phyloP scores from a whole-genome alignment of 495 filamentous ascomycete genomes.

The Lasiosphaeria hispida region DNA sequence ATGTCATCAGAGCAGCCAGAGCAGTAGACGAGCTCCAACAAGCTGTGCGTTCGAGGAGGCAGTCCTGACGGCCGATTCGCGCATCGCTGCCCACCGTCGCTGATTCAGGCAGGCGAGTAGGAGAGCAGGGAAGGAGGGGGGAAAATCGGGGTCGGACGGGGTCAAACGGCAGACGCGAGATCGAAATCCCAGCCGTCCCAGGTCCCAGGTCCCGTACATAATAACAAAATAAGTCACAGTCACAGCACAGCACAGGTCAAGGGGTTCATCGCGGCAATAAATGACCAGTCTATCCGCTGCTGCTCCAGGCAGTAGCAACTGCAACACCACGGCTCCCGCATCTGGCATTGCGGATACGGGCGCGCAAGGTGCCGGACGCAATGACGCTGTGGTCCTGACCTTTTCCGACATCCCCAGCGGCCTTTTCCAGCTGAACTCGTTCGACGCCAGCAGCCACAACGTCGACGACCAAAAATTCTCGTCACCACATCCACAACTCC shows the following conservation, averaged over 20 bases:
- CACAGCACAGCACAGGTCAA: too few relatives aligned
- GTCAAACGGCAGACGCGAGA: neutral
- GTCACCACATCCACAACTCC: conserved; percentile 1
- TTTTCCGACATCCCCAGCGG: conserved; percentile 43
- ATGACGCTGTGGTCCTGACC: conserved; percentile 32
- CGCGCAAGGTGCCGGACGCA: conserved; percentile 24
- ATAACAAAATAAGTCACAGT: too few relatives aligned
- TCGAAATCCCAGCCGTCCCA: neutral
- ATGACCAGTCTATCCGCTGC: conserved; percentile 30
- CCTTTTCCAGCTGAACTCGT: conserved; percentile 35
- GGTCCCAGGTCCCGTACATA: neutral
- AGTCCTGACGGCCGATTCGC: neutral
- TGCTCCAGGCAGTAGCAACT: conserved; percentile 30
- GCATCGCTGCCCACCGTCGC: neutral
- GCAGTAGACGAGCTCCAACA: conserved; percentile 2
- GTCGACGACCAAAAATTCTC: conserved; percentile 16
- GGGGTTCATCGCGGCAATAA: conserved; percentile 15
- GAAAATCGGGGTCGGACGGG: too few relatives aligned
- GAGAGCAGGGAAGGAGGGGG: too few relatives aligned
- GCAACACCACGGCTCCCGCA: conserved; percentile 8
- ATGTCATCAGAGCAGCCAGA: conserved; percentile 13
- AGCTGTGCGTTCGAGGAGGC: conserved; percentile 13
- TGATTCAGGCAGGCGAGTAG: too few relatives aligned
- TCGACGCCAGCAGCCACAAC: conserved; percentile 24
- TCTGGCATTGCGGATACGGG: conserved; percentile 24